Evolutionary conservation across 192 early-diverging fungal species (phyloP).

Genomic region (Gaertneriomyces semiglobifer): DNA sequence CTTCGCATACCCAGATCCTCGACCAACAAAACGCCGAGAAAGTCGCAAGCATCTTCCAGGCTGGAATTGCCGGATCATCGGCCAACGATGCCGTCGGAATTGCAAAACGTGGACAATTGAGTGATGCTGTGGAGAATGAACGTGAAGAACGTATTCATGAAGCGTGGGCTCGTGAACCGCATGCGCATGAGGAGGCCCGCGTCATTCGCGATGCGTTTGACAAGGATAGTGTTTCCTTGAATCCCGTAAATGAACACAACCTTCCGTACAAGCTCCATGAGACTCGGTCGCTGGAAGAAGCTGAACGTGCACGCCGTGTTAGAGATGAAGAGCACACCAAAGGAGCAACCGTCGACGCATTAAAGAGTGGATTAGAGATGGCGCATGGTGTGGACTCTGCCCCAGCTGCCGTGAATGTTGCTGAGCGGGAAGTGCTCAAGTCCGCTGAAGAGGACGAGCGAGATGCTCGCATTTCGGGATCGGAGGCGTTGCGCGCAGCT

Average conservation of each 20-base stretch:
- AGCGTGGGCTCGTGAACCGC: constrained; percentile 5
- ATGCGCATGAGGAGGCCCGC: constrained; percentile 16
- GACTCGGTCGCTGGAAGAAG: constrained; percentile 1
- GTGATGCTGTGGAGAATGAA: constrained; percentile 7
- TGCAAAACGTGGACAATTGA: constrained; percentile 11
- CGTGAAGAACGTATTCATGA: constrained; percentile 22
- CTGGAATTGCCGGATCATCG: constrained; percentile 6
- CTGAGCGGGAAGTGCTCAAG: constrained; percentile 12
- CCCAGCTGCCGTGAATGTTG: constrained; percentile 9
- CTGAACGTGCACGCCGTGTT: constrained; percentile 16
- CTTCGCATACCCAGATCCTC: not conserved
- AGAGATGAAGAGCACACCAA: not conserved
- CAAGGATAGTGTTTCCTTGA: not conserved
- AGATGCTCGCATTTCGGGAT: not conserved
- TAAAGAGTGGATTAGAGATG: not conserved
- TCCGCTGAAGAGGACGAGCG: constrained; percentile 17
- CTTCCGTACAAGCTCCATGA: constrained; percentile 10
- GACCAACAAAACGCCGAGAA: constrained; percentile 11
- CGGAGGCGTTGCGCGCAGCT: not conserved
- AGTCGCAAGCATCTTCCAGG: constrained; percentile 15
- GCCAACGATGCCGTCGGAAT: constrained; percentile 5
- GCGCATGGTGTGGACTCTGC: not conserved
- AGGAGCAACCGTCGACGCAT: constrained; percentile 1
- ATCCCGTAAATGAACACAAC: not conserved
- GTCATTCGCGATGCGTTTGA: constrained; percentile 7